Conservation (phyloP, 2,329 filamentous ascomycete genomes). For the Pseudohalonectria lignicola region DNA sequence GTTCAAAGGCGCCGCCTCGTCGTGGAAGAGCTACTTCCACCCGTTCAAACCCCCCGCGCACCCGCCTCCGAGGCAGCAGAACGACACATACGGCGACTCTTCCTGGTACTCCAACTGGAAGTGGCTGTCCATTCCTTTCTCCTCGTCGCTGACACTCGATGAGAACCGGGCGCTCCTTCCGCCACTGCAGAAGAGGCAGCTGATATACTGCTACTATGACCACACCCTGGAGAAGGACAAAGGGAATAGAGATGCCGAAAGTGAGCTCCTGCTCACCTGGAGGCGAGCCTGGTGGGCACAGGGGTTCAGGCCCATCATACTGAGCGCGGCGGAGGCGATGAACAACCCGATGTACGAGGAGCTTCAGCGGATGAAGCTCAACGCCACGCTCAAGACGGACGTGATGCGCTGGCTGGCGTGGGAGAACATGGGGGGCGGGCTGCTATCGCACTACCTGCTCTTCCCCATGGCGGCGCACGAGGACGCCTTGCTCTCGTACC, state of each 20-base stretch:
- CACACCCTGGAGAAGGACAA: constrained; percentile 49
- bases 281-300: constrained; percentile 91
- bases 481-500: constrained; percentile 58
- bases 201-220: constrained; percentile 90
- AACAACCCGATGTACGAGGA: constrained; percentile 69
- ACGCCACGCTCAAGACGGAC: constrained; percentile 53
- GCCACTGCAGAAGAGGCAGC: constrained; percentile 55
- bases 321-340: constrained; percentile 71
- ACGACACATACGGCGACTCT: constrained; percentile 67
- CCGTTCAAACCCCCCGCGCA: constrained; percentile 63
- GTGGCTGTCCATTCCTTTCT: constrained; percentile 79
- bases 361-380: constrained; percentile 52
- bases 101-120: constrained; percentile 85
- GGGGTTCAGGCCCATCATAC: constrained; percentile 75
- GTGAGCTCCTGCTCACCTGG: constrained; percentile 74
- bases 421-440: constrained; percentile 78
- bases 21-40: constrained; percentile 40
- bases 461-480: constrained; percentile 74
- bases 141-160: constrained; percentile 66
- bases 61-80: constrained; percentile 60
- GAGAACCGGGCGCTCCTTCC: constrained; percentile 78
- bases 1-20: constrained; percentile 23
- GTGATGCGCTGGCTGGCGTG: constrained; percentile 84
- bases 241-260: constrained; percentile 60
- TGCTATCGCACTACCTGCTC: constrained; percentile 68